Evolutionary conservation across 768 basidiomycete species (phyloP), one percentile per base, ranked within the genome.

Genomic region (Naganishia friedmannii): DNA sequence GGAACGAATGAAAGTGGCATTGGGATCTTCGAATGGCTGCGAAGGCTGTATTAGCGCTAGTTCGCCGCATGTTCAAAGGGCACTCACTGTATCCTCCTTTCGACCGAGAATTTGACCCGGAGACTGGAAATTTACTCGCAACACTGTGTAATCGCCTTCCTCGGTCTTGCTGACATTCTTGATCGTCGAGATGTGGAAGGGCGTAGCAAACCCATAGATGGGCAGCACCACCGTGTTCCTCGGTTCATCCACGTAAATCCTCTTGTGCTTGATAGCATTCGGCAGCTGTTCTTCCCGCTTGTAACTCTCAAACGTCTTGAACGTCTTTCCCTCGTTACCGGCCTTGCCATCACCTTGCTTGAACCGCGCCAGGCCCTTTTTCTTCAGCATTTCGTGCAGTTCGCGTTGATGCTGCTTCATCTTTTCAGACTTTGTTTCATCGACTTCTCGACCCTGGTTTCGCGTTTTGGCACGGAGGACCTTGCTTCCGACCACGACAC

Each of bases 101-200:
- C 95, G 97, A 31, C 96, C 95, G 0, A 93, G 90, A 29, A 97
- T 87, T 77, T 97, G 93, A 58, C 96, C 96, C 13, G 96, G 96
- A 0, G 95, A 96, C 80, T 97, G 93, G 83, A 98, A 97, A 82
- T 98, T 98, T 81, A 99, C 93, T 1, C 96, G 88, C 66, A 99
- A 85, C 76, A 91, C 92, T 0, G 93, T 94, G 79, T 89, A 91
- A 63, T 98, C 93, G 6, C 91, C 92, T 81, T 98, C 96, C 73
- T 99, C 95, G 73, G 87, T 96, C 83, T 98, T 98, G 84, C 90
- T 93, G 34, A 90, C 91, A 78, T 95, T 98, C 83, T 99, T 98
- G 73, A 99, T 92, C 1, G 93, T 93, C 77, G 95, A 95, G 82
- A 98, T 94, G 78, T 99, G 96, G 85, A 95, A 97, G 0, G 95